Evolutionary conservation across 306 rosid species (phyloP).

Genomic region (Cucurbita pepo): DNA sequence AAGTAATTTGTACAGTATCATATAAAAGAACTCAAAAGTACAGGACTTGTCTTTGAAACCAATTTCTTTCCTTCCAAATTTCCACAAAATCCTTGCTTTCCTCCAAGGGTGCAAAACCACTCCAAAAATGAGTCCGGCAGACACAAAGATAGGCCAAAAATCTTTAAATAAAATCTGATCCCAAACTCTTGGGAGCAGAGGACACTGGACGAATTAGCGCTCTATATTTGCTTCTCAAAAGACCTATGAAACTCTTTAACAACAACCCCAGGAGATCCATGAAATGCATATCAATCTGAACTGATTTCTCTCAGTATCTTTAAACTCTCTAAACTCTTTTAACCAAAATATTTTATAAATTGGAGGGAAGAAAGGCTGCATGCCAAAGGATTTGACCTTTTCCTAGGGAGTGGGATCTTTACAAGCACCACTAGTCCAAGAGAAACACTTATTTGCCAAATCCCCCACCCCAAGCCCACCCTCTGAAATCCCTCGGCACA

Average conservation of each 20-base stretch:
- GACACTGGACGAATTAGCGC: background rate
- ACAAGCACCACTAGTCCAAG: background rate
- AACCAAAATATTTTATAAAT: background rate
- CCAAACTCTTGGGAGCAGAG: background rate
- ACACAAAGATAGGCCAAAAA: background rate
- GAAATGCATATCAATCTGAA: background rate
- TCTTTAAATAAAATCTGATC: background rate
- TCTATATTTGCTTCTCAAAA: background rate
- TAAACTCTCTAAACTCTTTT: background rate
- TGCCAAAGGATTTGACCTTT: background rate
- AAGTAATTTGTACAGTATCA: background rate
- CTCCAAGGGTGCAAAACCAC: background rate
- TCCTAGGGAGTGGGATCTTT: background rate
- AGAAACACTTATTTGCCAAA: background rate
- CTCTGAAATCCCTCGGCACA: background rate
- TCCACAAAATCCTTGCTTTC: background rate
- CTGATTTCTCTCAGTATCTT: background rate
- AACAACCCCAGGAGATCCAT: background rate
- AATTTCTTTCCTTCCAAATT: background rate
- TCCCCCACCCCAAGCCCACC: background rate
- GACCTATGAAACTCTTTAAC: background rate
- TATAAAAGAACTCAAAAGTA: background rate
- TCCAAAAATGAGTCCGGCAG: background rate
- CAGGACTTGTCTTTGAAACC: background rate
- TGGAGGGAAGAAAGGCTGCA: background rate